Percentiles rank a stretch among this genome's conserved stretches.
These are phyloP conservation scores for Primulina eburnea DNA, from an alignment of 257 asterid species.

Conservation along the genomic window DNA sequence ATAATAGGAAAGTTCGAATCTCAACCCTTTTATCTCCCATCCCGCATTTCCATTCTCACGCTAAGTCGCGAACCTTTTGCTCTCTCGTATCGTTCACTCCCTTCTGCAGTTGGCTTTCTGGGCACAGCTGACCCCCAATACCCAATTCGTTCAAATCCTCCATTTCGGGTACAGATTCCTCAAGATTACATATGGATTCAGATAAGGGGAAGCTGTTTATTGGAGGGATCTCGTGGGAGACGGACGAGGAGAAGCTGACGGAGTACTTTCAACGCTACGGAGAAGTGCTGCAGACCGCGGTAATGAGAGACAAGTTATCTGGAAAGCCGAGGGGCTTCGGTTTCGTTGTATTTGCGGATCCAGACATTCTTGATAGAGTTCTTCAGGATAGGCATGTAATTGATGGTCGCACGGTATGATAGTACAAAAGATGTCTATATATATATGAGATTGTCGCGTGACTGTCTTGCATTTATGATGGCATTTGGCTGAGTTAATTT, in stretches of 20 bases:
- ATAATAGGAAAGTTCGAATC: neutral
- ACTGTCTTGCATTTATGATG: neutral
- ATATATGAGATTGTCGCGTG: neutral
- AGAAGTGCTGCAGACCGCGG: constrained; percentile 71
- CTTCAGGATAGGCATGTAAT: constrained; percentile 73
- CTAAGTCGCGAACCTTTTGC: neutral
- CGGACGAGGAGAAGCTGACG: constrained; percentile 66
- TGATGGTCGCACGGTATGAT: constrained; percentile 80
- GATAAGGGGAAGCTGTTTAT: constrained; percentile 88
- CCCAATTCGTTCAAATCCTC: neutral
- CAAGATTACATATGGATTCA: constrained; percentile 49
- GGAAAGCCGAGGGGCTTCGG: constrained; percentile 88
- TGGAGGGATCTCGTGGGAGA: constrained; percentile 96
- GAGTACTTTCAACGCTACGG: constrained; percentile 75
- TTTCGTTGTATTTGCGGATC: constrained; percentile 81
- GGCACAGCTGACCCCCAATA: neutral
- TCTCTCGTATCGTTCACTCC: neutral
- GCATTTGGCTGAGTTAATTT: neutral
- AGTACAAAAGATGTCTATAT: neutral
- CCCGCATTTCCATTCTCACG: neutral
- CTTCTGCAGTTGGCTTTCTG: neutral
- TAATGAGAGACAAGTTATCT: constrained; percentile 68
- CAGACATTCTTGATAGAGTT: constrained; percentile 59
- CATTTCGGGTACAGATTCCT: neutral
- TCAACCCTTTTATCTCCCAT: neutral